Evolutionary conservation across 2,329 filamentous ascomycete species (phyloP).

Genomic region (Talaromyces sp.): DNA sequence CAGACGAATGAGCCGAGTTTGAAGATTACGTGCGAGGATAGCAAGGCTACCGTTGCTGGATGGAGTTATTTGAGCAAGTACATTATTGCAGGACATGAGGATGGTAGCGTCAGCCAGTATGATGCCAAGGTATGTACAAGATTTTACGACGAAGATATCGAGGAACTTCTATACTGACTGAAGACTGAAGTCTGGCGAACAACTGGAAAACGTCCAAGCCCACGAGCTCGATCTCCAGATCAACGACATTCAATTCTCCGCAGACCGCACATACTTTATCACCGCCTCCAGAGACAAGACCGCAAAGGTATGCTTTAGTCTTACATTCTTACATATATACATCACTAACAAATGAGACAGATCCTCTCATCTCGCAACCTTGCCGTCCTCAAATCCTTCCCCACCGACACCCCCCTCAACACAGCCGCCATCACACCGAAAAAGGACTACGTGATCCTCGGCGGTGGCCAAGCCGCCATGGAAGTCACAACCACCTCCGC

Average conservation of each 20-base stretch:
- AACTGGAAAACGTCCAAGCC: conserved; percentile 73
- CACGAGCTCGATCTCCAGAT: conserved; percentile 83
- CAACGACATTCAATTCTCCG: conserved; percentile 91
- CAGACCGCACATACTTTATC: conserved; percentile 96
- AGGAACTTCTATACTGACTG: conserved; percentile 22
- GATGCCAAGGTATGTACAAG: conserved; percentile 75
- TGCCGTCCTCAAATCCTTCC: conserved; percentile 87
- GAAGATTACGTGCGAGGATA: conserved; percentile 89
- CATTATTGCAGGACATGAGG: conserved; percentile 97
- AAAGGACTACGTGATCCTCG: conserved; percentile 97
- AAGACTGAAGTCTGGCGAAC: conserved; percentile 65
- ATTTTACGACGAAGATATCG: not conserved
- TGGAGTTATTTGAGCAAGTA: conserved; percentile 94
- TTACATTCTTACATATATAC: not conserved
- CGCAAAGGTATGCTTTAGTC: conserved; percentile 64
- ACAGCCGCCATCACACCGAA: conserved; percentile 89
- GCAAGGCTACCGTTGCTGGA: conserved; percentile 95
- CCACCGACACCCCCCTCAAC: conserved; percentile 92
- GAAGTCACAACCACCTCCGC: conserved; percentile 94
- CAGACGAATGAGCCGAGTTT: conserved; percentile 80
- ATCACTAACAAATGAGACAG: conserved; percentile 37
- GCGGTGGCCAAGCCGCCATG: conserved; percentile 97
- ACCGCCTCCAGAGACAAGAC: conserved; percentile 98
- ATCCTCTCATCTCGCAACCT: conserved; percentile 84
- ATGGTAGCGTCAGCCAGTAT: conserved; percentile 86